Evolutionary conservation across 306 rosid genomes (phyloP), one percentile per base, ranked within the genome.

Genomic region (Medicago lupulina): DNA sequence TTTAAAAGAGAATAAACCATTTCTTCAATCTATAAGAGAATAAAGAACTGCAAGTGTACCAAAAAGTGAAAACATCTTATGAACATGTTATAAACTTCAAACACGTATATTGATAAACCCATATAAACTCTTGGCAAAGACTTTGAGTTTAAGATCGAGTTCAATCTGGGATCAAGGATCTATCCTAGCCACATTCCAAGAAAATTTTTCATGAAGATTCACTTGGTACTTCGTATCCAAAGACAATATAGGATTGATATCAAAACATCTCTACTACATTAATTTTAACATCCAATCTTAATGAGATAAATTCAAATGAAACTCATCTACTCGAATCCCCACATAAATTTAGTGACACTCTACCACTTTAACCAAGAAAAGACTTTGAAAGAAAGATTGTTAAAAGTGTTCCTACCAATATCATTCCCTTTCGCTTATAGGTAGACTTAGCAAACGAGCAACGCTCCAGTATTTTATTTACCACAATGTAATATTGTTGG

Each of bases 381-480:
- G 31, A 28, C 31, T 3, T 28, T 28, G 31, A 28, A 28, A 28
- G 31, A 1, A 23, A 13, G 19, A n/a, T n/a, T 60, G 41, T 15
- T 28, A 28, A 58, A 3, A 54, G 0, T 10, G 10, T 58, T 19
- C 63, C 63, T 57, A 60, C 19, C 49, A 25, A 31, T 28, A 73
- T 12, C 36, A 8, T 8, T 43, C 39, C 51, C 64, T 50, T 13
- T 17, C 57, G 34, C 14, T 6, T 25, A 36, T 44, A 80, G 4
- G 25, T 57, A 76, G 12, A 64, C 19, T 11, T 8, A 2, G 74
- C 2, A 11, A 17, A 34, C 50, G 46, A 17, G 67, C 6, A 76
- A 31, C 31, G 58, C 64, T 53, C 44, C 10, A 21, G 60, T 57
- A 73, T 53, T 53, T 25, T 68, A 70, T 12, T 44, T 46, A 34